Conservation (phyloP, 1,284 basidiomycete genomes). For the Cyathus pygmaeus region DNA sequence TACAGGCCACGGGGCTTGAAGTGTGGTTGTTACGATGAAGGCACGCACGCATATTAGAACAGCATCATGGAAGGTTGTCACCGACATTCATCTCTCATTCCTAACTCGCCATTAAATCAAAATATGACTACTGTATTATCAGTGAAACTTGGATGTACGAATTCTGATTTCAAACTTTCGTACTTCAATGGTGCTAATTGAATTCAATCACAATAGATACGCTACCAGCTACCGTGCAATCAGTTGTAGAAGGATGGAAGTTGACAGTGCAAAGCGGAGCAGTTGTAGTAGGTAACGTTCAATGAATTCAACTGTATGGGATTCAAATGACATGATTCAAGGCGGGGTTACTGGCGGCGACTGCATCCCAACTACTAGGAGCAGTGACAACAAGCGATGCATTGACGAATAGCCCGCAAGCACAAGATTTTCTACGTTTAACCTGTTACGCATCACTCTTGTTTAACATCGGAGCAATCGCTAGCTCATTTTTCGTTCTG, state of each 20-base stretch:
- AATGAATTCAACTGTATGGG: background rate
- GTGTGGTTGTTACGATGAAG: no score
- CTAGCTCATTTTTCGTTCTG: background rate
- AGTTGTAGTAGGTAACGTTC: background rate
- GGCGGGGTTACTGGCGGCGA: background rate
- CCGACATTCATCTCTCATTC: no score
- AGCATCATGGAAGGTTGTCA: no score
- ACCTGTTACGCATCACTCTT: background rate
- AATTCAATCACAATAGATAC: background rate
- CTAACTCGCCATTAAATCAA: no score
- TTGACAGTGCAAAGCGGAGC: background rate
- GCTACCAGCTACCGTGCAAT: background rate
- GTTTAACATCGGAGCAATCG: background rate
- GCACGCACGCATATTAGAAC: no score
- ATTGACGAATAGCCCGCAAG: background rate
- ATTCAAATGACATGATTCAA: background rate
- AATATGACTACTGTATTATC: no score
- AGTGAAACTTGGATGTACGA: background rate
- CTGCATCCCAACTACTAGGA: background rate
- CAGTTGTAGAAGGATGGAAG: background rate
- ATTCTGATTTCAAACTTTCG: background rate
- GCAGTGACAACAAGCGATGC: background rate
- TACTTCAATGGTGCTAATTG: background rate
- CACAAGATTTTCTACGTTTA: background rate
- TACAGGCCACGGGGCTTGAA: no score